Evolutionary conservation across 805 yeast species (phyloP).

Genomic region (Tanozyma kutaoensis): DNA sequence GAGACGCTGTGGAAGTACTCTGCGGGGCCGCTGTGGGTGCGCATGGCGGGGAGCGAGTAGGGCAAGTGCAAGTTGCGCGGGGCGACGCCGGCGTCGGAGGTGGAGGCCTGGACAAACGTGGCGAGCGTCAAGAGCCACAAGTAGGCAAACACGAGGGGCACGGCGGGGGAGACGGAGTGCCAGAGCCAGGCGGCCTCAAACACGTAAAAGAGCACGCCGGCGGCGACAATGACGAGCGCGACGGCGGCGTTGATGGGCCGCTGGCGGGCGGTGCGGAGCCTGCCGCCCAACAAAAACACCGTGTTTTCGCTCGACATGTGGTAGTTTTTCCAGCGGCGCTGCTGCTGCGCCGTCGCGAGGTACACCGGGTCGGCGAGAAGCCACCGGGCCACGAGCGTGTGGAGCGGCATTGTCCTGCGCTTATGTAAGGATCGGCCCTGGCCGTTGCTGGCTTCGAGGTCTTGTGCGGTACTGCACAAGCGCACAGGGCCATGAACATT

Average conservation of each 20-base stretch:
- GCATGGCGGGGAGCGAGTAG: conserved; percentile 5
- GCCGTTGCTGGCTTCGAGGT: no score
- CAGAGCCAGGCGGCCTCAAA: conserved; percentile 40
- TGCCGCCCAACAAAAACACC: conserved; percentile 55
- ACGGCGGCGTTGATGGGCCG: conserved; percentile 28
- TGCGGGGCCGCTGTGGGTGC: conserved; percentile 25
- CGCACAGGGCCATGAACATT: no score
- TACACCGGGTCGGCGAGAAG: no score
- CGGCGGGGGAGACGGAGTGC: conserved; percentile 40
- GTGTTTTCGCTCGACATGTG: no score
- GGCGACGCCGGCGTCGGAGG: conserved; percentile 57
- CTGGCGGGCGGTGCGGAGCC: conserved; percentile 32
- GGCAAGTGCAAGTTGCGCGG: conserved; percentile 54
- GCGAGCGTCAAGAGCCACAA: conserved; percentile 36
- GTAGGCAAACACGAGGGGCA: conserved; percentile 45
- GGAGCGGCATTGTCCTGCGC: no score
- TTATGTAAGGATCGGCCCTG: no score
- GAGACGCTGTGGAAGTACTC: conserved; percentile 24
- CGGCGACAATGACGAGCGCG: conserved; percentile 18
- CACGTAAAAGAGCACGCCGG: conserved; percentile 39
- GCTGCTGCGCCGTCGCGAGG: no score
- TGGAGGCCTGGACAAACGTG: conserved; percentile 40
- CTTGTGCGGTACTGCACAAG: no score
- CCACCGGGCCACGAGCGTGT: no score
- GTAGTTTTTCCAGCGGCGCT: no score